Base-by-base conservation (phyloP, 73 alveolate species). In the Breviolum minutum region DNA sequence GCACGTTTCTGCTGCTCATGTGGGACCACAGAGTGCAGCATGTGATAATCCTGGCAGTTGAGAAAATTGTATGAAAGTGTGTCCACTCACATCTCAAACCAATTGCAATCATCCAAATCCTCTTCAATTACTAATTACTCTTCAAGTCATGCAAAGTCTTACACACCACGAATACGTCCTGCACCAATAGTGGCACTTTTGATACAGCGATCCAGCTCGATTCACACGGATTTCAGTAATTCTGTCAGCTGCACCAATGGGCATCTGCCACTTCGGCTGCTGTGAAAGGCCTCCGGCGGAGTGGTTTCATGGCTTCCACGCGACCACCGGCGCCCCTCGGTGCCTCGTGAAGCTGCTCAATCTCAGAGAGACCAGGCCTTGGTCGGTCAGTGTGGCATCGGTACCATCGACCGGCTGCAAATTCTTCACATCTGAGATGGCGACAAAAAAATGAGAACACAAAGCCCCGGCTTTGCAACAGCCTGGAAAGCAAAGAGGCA, bases 301-400 rank as follows among this genome's bases (percentile, higher is more conserved):
- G n/a, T 12, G 12, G 68, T 29, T 32, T 9, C 22, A 66, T 66
- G 20, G 62, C 62, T 12, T 30, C 54, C 48, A 11, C 60, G 22
- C 61, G 10, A 16, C 7, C 26, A 12, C 20, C 77, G 26, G 54
- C 60, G 8, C 14, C 60, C 0, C 81, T 20, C 8, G n/a, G n/a
- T 7, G 40, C 95, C 95, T 94, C 99, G 32, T 94, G 99, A 73
- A 94, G 64, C 73, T 94, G 99, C 94, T 94, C 99, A 82, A 94
- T 94, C 99, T 94, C 99, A n/a, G 99, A 77, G 61, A 94, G 84
- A 13, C 99, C 99, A 16, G 99, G 98, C 98, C 98, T 92, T 6
- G 19, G 63, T 5, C 27, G 68, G 61, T n/a, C 14, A 20, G 63
- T 66, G 74, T 66, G 24, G 17, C 74, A 66, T 66, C 24, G 17